A percentile compares a stretch with the other conserved stretches of the same genome.
Conservation (phyloP, 2,329 filamentous ascomycete genomes). For the Hypomyces rosellus region DNA sequence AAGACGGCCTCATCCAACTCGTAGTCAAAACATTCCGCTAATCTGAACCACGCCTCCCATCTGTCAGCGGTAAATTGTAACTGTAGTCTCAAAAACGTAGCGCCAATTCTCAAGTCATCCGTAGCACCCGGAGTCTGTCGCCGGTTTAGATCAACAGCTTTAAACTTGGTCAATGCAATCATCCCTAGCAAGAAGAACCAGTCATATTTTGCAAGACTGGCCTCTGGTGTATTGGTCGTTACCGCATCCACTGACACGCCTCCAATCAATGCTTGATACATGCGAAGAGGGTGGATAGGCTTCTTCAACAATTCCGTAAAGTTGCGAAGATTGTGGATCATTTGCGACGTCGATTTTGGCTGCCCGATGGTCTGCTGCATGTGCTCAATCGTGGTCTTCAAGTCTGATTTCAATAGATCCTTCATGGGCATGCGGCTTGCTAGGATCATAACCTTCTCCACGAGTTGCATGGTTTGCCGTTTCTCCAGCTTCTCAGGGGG, state of each 20-base stretch:
- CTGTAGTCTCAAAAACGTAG: constrained; percentile 73
- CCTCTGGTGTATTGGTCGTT: constrained; percentile 61
- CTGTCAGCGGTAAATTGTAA: constrained; percentile 73
- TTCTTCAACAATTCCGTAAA: constrained; percentile 76
- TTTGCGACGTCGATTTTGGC: constrained; percentile 69
- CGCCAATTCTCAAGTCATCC: constrained; percentile 76
- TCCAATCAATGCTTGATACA: constrained; percentile 78
- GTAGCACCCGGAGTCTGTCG: constrained; percentile 72
- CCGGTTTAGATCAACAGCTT: constrained; percentile 61
- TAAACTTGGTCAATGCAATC: constrained; percentile 81
- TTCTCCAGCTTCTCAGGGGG: constrained; percentile 71
- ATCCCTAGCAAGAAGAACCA: constrained; percentile 93
- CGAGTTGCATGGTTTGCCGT: constrained; percentile 69
- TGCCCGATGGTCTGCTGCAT: constrained; percentile 82
- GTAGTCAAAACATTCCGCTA: constrained; percentile 81
- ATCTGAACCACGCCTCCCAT: constrained; percentile 87
- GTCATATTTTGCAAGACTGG: constrained; percentile 67
- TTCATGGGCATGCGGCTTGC: constrained; percentile 82
- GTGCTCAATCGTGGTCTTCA: constrained; percentile 85
- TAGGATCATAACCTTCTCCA: constrained; percentile 77
- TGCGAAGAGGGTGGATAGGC: constrained; percentile 71
- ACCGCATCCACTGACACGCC: constrained; percentile 68
- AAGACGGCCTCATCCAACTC: constrained; percentile 82
- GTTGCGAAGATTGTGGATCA: constrained; percentile 82
- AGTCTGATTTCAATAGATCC: constrained; percentile 83